phyloP scores from a whole-genome alignment of 495 filamentous ascomycete species.

The Glutinoglossum americanum region DNA sequence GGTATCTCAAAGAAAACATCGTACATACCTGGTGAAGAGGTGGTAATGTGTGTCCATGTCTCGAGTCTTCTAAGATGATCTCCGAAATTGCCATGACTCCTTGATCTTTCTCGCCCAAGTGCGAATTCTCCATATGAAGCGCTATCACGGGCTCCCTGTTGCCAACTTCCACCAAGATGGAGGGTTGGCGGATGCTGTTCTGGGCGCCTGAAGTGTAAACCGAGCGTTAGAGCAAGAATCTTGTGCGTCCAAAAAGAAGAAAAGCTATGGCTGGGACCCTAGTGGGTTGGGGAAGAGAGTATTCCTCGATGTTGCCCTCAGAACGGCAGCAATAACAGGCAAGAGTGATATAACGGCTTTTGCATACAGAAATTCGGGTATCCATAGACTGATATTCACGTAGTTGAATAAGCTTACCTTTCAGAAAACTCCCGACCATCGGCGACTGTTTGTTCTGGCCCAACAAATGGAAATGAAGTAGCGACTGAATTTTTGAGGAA shows the following conservation, averaged over 20 bases:
- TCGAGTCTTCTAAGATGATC: neutral
- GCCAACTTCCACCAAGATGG: neutral
- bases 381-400: neutral
- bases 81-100: neutral
- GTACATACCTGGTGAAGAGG: neutral
- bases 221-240: neutral
- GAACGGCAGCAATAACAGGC: neutral
- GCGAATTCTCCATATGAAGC: neutral
- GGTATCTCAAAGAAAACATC: neutral
- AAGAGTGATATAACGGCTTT: neutral
- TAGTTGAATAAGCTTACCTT: neutral
- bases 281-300: neutral
- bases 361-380: neutral
- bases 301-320: neutral
- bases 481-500: neutral
- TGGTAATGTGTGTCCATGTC: neutral
- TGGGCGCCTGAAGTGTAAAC: neutral
- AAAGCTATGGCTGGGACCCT: neutral
- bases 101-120: neutral
- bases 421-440: neutral
- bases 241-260: neutral
- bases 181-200: neutral
- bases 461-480: neutral
- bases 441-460: neutral
- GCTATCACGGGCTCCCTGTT: neutral